These are phyloP conservation scores for Periconia sp. DNA, from an alignment of 2,329 filamentous ascomycete species.

Conservation along the genomic window DNA sequence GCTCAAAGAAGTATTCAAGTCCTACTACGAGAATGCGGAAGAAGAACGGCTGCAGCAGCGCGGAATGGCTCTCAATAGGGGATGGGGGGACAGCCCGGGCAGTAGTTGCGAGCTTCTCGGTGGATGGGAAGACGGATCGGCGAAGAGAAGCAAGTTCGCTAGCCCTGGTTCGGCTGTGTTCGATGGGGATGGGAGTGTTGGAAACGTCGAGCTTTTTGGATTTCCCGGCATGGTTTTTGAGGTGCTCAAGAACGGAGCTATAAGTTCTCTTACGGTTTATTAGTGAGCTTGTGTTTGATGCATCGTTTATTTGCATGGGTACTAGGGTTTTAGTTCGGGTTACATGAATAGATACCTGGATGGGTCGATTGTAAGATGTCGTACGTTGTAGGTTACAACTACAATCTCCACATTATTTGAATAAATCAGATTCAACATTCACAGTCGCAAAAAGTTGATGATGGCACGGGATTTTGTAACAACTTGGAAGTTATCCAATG, in stretches of 20 bases:
- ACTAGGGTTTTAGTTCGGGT: neutral
- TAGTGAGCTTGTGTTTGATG: slow-evolving; percentile 45
- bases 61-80: slow-evolving; percentile 84
- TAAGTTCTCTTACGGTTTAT: slow-evolving; percentile 88
- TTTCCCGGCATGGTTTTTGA: slow-evolving; percentile 96
- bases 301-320: neutral
- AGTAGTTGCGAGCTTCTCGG: slow-evolving; percentile 72
- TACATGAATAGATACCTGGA: neutral
- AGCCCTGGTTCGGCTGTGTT: slow-evolving; percentile 42
- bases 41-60: slow-evolving; percentile 58
- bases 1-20: slow-evolving; percentile 71
- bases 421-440: too few relatives aligned
- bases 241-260: slow-evolving; percentile 86
- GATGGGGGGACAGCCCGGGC: slow-evolving; percentile 88
- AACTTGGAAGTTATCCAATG: too few relatives aligned
- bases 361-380: neutral
- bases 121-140: slow-evolving; percentile 70
- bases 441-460: too few relatives aligned
- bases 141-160: slow-evolving; percentile 36
- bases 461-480: too few relatives aligned
- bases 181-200: slow-evolving; percentile 55
- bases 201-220: slow-evolving; percentile 84
- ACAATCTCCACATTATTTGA: too few relatives aligned
- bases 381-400: too few relatives aligned
- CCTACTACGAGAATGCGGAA: slow-evolving; percentile 59